Percentiles rank a stretch among this genome's conserved stretches.
phyloP scores from a whole-genome alignment of 345 rosid species.

The Erucastrum elatum region DNA sequence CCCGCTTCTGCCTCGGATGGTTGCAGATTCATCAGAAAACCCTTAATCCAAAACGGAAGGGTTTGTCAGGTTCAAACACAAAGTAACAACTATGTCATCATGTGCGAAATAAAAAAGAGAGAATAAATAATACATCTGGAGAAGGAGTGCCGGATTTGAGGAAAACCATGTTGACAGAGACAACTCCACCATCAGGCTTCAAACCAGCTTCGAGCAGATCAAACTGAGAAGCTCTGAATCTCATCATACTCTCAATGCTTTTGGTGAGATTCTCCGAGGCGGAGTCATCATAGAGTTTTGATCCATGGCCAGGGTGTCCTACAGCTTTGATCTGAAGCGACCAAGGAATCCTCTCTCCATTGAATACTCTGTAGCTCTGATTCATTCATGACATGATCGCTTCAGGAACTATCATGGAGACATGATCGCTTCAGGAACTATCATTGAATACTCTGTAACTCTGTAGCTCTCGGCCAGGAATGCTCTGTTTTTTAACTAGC shows the following conservation, averaged over 20 bases:
- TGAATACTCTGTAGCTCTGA: conserved; percentile 63
- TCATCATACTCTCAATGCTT: conserved; percentile 71
- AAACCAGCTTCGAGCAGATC: conserved; percentile 72
- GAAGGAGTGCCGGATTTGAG: conserved; percentile 89
- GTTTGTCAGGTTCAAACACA: neutral
- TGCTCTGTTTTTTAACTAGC: too few species aligned
- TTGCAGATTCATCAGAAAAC: conserved; percentile 35
- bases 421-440: too few species aligned
- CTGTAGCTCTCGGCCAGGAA: too few species aligned
- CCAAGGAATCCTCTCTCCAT: conserved; percentile 74
- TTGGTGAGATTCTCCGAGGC: conserved; percentile 63
- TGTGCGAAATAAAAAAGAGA: neutral
- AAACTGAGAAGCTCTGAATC: conserved; percentile 84
- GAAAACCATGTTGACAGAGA: conserved; percentile 78
- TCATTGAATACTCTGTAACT: too few species aligned
- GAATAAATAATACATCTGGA: conserved; percentile 52
- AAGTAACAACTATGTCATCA: neutral
- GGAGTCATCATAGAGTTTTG: conserved; percentile 76
- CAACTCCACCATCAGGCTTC: conserved; percentile 71
- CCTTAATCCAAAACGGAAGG: conserved; percentile 21
- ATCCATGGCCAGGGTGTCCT: conserved; percentile 89
- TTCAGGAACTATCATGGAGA: too few species aligned
- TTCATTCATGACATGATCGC: too few species aligned
- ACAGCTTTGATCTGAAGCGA: conserved; percentile 71
- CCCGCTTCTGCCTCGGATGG: conserved; percentile 37